phyloP scores from a whole-genome alignment of 345 rosid genomes.

The Angophora floribunda region DNA sequence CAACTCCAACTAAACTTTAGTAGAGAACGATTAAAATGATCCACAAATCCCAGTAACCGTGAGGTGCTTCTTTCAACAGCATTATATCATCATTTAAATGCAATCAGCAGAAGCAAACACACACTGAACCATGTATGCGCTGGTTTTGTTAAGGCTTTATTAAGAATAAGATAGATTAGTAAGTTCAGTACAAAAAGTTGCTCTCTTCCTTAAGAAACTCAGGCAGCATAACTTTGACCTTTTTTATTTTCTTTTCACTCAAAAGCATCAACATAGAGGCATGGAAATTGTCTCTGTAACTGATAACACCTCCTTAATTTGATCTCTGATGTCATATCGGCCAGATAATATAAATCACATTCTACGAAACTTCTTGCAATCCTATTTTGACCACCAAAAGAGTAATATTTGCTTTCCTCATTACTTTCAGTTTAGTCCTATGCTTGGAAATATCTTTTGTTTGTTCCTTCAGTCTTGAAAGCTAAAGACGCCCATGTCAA shows the following conservation, averaged over 20 bases:
- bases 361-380: not conserved
- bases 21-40: not conserved
- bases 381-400: not conserved
- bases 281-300: not conserved
- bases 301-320: not conserved
- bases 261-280: not conserved
- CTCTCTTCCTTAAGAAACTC: not conserved
- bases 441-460: not conserved
- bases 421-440: not conserved
- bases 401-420: not conserved
- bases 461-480: not conserved
- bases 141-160: not conserved
- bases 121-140: not conserved
- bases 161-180: not conserved
- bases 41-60: not conserved
- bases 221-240: not conserved
- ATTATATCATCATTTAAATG: not conserved
- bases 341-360: not conserved
- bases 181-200: not conserved
- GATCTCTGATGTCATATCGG: not conserved
- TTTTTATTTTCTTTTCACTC: not conserved
- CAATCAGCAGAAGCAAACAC: not conserved
- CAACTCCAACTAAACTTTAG: not conserved
- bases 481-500: not conserved
- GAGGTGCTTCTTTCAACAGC: not conserved